A percentile compares a stretch with the other conserved stretches of the same genome.
Conservation (phyloP, 106 monocot species). For the Acorus calamus region DNA sequence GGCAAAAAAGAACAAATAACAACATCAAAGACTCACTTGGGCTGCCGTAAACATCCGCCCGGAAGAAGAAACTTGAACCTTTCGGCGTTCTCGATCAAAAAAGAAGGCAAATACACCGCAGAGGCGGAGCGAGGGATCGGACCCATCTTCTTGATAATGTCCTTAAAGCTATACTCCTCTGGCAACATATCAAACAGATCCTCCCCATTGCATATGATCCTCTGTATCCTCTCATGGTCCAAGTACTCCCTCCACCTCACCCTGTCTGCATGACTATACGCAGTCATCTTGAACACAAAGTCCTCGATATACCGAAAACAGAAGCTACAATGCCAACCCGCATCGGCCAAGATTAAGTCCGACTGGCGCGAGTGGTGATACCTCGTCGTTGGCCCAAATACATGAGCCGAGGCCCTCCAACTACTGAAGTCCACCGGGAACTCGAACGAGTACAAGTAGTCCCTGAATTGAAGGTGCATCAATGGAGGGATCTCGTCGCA, state of each 20-base stretch:
- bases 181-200: constrained; percentile 89
- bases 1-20: no score
- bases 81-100: constrained; percentile 61
- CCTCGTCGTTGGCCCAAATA: constrained; percentile 23
- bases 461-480: constrained; percentile 66
- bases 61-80: constrained; percentile 69
- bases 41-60: constrained; percentile 55
- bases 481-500: constrained; percentile 67
- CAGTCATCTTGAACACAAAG: constrained; percentile 80
- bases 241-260: constrained; percentile 32
- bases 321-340: constrained; percentile 96
- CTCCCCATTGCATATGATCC: constrained; percentile 60
- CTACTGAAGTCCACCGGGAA: constrained; percentile 67
- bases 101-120: constrained; percentile 66
- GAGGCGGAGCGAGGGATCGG: constrained; percentile 62
- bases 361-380: constrained; percentile 68
- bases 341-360: constrained; percentile 59
- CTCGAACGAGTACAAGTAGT: constrained; percentile 92
- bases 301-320: constrained; percentile 65
- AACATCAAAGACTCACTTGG: no score
- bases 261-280: constrained; percentile 92
- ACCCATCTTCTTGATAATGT: constrained; percentile 76
- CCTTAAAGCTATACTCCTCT: constrained; percentile 73
- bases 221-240: constrained; percentile 58
- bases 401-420: constrained; percentile 65